These are phyloP conservation scores for Elaeis oleifera DNA, from an alignment of 202 grass and related monocot species.

Conservation along the genomic window DNA sequence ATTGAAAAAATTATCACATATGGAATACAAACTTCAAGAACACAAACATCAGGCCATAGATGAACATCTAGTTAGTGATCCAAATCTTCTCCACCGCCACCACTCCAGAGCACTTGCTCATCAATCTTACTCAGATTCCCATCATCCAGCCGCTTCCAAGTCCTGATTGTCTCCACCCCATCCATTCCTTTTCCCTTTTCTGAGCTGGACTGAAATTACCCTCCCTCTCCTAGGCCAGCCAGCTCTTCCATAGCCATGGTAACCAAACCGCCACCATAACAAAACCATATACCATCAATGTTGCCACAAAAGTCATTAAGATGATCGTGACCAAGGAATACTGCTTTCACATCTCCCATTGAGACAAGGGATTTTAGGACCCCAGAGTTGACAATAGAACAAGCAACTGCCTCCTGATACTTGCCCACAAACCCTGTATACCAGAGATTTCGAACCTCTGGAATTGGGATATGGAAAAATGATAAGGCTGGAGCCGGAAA, in stretches of 20 bases:
- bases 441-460: conserved; percentile 63
- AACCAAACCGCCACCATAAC: conserved; percentile 92
- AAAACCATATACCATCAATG: conserved; percentile 67
- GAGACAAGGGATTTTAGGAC: conserved; percentile 43
- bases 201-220: conserved; percentile 38
- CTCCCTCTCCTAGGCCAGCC: conserved; percentile 73
- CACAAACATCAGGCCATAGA: too few species aligned
- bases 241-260: conserved; percentile 72
- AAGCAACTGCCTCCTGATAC: conserved; percentile 78
- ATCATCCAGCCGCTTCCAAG: conserved; percentile 77
- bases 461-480: conserved; percentile 92
- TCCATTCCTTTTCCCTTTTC: conserved; percentile 50
- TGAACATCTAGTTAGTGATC: neutral
- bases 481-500: conserved; percentile 38
- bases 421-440: conserved; percentile 60
- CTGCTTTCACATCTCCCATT: conserved; percentile 80
- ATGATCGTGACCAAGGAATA: conserved; percentile 91
- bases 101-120: conserved; percentile 69
- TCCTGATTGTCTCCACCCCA: conserved; percentile 46
- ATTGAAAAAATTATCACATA: too few species aligned
- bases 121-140: conserved; percentile 59
- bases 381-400: conserved; percentile 67
- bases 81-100: neutral
- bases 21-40: too few species aligned
- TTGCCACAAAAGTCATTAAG: conserved; percentile 85